A percentile compares a stretch with the other conserved stretches of the same genome.
Conservation (phyloP, 495 filamentous ascomycete species). For the Pyrenula aspistea region DNA sequence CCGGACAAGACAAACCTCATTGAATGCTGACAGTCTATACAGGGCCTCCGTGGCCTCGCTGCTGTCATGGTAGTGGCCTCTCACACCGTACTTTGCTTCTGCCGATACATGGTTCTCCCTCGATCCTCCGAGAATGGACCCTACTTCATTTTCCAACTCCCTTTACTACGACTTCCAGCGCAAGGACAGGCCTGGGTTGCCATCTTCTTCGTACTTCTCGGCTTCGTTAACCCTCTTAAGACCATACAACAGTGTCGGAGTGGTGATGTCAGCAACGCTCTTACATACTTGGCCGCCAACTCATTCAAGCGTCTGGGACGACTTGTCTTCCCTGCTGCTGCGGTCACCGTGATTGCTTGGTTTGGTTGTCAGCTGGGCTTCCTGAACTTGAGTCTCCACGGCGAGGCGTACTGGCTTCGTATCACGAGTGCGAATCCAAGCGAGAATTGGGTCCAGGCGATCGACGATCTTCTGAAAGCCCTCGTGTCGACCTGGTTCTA, state of each 20-base stretch:
- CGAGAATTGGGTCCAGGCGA: constrained; percentile 9
- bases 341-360: constrained; percentile 15
- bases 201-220: constrained; percentile 29
- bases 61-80: constrained; percentile 42
- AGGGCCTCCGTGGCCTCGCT: constrained; percentile 44
- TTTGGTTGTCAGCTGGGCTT: constrained; percentile 17
- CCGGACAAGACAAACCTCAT: background rate
- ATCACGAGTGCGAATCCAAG: constrained; percentile 15
- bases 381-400: constrained; percentile 12
- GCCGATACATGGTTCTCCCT: constrained; percentile 37
- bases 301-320: constrained; percentile 14
- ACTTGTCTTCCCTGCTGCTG: constrained; percentile 13
- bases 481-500: constrained; percentile 14
- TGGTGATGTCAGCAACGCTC: constrained; percentile 10
- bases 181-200: constrained; percentile 45
- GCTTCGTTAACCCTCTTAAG: constrained; percentile 15
- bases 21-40: background rate
- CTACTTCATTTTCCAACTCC: constrained; percentile 34
- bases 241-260: constrained; percentile 11
- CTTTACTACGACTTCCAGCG: constrained; percentile 39
- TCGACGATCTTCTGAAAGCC: constrained; percentile 14
- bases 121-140: constrained; percentile 19
- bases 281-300: constrained; percentile 15
- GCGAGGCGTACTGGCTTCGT: constrained; percentile 16
- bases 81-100: constrained; percentile 40